phyloP scores from a whole-genome alignment of 192 early-diverging fungal species.

The Coemansia sp. region DNA sequence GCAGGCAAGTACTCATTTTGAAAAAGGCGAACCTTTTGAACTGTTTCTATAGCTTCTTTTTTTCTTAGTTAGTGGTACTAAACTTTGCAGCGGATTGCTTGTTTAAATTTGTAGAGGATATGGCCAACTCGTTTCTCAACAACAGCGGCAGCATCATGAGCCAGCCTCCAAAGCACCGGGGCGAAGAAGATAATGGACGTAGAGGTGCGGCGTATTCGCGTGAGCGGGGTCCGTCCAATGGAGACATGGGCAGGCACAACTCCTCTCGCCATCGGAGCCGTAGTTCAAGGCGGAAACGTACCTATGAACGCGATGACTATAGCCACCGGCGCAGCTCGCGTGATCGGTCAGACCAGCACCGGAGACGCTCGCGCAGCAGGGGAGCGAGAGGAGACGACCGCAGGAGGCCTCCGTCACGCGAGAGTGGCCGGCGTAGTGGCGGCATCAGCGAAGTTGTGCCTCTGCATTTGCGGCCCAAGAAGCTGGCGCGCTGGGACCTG shows the following conservation, averaged over 20 bases:
- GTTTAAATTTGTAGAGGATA: conserved; percentile 10
- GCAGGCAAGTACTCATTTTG: conserved; percentile 14
- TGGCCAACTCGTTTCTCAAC: conserved; percentile 46
- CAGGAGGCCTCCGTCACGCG: conserved; percentile 40
- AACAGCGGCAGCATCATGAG: conserved; percentile 33
- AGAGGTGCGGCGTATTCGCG: conserved; percentile 3
- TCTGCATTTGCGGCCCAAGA: conserved; percentile 74
- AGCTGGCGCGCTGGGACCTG: conserved; percentile 92
- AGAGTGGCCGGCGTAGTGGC: conserved; percentile 45
- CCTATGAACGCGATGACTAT: conserved; percentile 57
- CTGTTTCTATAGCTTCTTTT: neutral
- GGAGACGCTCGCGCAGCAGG: conserved; percentile 55
- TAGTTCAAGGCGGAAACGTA: conserved; percentile 54
- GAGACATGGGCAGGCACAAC: conserved; percentile 13
- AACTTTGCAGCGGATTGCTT: neutral
- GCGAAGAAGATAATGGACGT: neutral
- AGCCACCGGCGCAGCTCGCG: conserved; percentile 32
- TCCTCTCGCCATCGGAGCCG: conserved; percentile 47
- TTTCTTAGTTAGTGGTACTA: neutral
- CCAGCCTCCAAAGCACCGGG: conserved; percentile 16
- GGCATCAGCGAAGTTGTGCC: conserved; percentile 60
- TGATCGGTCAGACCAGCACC: conserved; percentile 43
- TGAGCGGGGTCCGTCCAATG: conserved; percentile 4
- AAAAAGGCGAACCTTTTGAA: neutral
- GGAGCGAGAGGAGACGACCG: conserved; percentile 25